Evolutionary conservation across 257 asterid genomes (phyloP).

Genomic region (Penstemon newberryi): DNA sequence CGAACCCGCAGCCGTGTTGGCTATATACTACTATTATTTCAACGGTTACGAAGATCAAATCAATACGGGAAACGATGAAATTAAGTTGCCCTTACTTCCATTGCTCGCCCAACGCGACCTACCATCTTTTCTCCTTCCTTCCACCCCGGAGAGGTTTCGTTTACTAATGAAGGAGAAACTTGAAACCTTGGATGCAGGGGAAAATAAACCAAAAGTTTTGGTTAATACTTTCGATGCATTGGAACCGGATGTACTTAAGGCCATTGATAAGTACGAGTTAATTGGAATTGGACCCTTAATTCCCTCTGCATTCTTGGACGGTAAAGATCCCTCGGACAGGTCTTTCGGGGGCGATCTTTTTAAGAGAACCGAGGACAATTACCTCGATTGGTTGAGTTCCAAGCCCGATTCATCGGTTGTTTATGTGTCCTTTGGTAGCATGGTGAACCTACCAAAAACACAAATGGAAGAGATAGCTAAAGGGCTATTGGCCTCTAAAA

Average conservation of each 20-base stretch:
- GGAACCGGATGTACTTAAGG: conserved; percentile 38
- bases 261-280: conserved; percentile 30
- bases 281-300: conserved; percentile 44
- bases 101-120: conserved; percentile 26
- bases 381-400: conserved; percentile 43
- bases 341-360: conserved; percentile 44
- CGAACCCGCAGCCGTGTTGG: conserved; percentile 40
- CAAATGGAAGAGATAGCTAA: conserved; percentile 58
- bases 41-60: conserved; percentile 36
- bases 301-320: conserved; percentile 29
- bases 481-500: conserved; percentile 32
- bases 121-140: conserved; percentile 42
- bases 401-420: conserved; percentile 44
- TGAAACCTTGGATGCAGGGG: conserved; percentile 27
- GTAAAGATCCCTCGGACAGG: conserved; percentile 25
- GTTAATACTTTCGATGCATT: conserved; percentile 50
- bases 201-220: conserved; percentile 40
- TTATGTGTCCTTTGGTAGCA: conserved; percentile 66
- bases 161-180: conserved; percentile 31
- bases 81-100: conserved; percentile 39
- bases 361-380: conserved; percentile 33
- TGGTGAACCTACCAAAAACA: conserved; percentile 21
- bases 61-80: neutral
- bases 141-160: conserved; percentile 13
- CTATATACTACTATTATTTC: conserved; percentile 35